These are phyloP conservation scores for Helminthosporium solani DNA, from an alignment of 2,329 filamentous ascomycete species.

Conservation along the genomic window DNA sequence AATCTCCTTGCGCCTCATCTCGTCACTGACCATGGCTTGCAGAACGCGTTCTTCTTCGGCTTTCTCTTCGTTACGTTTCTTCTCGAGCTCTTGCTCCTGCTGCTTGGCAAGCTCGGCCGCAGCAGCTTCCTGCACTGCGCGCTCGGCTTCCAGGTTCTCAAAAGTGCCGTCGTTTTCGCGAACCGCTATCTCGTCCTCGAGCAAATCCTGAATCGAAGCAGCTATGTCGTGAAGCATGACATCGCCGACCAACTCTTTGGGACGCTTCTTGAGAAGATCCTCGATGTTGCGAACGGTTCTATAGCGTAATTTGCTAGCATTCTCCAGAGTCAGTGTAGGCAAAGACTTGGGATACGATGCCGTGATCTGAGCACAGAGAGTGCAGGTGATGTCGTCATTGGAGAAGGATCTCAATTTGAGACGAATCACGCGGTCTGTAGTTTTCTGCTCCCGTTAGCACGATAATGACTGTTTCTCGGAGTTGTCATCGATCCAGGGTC, in stretches of 20 bases:
- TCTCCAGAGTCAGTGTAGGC: constrained; percentile 69
- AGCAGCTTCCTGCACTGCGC: constrained; percentile 76
- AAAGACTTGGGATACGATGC: constrained; percentile 87
- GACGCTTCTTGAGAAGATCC: constrained; percentile 66
- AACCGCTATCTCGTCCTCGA: constrained; percentile 82
- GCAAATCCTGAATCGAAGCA: constrained; percentile 63
- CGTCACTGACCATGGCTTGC: constrained; percentile 70
- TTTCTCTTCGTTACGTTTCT: constrained; percentile 49
- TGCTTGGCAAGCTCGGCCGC: constrained; percentile 59
- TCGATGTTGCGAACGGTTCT: constrained; percentile 71
- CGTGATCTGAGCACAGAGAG: constrained; percentile 77
- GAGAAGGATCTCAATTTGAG: constrained; percentile 73
- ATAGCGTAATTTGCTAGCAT: constrained; percentile 64
- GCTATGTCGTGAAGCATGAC: constrained; percentile 67
- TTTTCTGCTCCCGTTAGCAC: constrained; percentile 56
- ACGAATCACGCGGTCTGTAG: constrained; percentile 76
- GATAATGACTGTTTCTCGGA: background rate
- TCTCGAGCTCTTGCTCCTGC: constrained; percentile 45
- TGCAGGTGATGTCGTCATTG: constrained; percentile 69
- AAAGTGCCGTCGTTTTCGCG: constrained; percentile 74
- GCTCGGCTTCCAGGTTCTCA: constrained; percentile 85
- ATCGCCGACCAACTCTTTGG: constrained; percentile 63
- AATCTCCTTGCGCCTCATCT: constrained; percentile 67
- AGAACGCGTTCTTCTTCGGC: constrained; percentile 71
- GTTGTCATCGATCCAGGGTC: too few species aligned